Evolutionary conservation across 306 rosid genomes (phyloP).

Genomic region (Benincasa hispida): DNA sequence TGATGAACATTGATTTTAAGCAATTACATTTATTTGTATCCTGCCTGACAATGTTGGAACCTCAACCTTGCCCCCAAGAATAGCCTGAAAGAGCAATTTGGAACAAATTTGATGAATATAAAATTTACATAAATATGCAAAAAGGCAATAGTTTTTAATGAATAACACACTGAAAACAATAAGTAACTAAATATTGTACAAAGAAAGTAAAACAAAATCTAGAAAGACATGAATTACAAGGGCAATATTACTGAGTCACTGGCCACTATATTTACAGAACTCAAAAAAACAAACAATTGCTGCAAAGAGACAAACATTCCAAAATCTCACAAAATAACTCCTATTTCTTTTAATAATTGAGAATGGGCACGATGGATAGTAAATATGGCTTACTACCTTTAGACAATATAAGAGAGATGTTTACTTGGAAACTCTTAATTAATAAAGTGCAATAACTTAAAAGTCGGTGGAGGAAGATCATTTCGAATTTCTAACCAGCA

Average conservation of each 20-base stretch:
- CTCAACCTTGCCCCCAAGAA: slow-evolving; percentile 85
- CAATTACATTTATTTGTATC: slow-evolving; percentile 53
- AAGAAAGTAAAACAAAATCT: background rate
- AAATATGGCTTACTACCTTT: background rate
- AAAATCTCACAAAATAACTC: background rate
- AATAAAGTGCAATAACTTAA: background rate
- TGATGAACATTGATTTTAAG: slow-evolving; percentile 8
- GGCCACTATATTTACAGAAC: background rate
- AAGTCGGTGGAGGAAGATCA: background rate
- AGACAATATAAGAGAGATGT: background rate
- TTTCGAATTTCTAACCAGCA: background rate
- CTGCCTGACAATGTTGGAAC: slow-evolving; percentile 84
- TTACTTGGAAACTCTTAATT: background rate
- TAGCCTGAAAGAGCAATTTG: slow-evolving; percentile 50
- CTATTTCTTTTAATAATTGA: background rate
- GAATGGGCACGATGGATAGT: background rate
- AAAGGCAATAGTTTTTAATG: background rate
- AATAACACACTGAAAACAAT: background rate
- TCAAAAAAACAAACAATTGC: background rate
- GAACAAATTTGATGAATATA: background rate
- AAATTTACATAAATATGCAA: background rate
- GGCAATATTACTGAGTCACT: background rate
- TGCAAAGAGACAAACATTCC: background rate
- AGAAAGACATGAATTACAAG: background rate
- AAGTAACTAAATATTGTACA: background rate